Evolutionary conservation across 2,329 filamentous ascomycete species (phyloP), one percentile per base, ranked within the genome.

Genomic region (Onygena corvina): DNA sequence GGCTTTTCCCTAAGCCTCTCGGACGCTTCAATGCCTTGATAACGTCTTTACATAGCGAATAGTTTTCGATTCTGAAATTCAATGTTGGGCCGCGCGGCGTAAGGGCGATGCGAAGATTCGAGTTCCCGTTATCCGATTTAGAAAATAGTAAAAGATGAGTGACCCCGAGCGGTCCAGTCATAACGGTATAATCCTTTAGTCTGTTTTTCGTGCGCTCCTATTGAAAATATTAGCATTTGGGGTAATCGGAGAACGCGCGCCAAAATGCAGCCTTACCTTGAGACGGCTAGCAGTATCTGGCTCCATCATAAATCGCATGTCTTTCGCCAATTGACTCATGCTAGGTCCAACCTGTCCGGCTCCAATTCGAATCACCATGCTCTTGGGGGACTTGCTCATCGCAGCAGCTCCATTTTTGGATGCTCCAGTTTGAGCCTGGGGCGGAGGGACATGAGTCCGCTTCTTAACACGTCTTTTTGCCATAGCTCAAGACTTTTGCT

Each of bases 281-380:
- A 98, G 67, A 52, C 90, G 79, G 53, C 82, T 83, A 2, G 92
- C 92, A 3, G 92, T 98, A 48, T 88, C 86, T 1, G 92, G 92
- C 68, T 96, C 88, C 88, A 98, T 94, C 71, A 96, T 90, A 49
- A 76, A 76, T 59, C 92, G 81, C 52, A 96, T 85, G 70, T 98
- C 92, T 58, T 84, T 81, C 18, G 90, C 89, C 58, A 98, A 74
- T 69, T 96, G 89, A 64, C 83, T 90, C 59, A 98, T 78, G 65
- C 85, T 94, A 52, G 86, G 80, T 51, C 92, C 92, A 47, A 98
- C 87, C 64, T 95, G 86, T 60, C 88, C 85, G 59, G 89, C 90
- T 59, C 92, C 92, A 60, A 95, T 89, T 58, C 92, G 86, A 67
- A 98, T 94, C 51, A 98, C 90, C 90, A 98, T 95, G 65, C 84